These are phyloP conservation scores for Citeromyces matritensis DNA, from an alignment of 805 yeast species.

Conservation along the genomic window DNA sequence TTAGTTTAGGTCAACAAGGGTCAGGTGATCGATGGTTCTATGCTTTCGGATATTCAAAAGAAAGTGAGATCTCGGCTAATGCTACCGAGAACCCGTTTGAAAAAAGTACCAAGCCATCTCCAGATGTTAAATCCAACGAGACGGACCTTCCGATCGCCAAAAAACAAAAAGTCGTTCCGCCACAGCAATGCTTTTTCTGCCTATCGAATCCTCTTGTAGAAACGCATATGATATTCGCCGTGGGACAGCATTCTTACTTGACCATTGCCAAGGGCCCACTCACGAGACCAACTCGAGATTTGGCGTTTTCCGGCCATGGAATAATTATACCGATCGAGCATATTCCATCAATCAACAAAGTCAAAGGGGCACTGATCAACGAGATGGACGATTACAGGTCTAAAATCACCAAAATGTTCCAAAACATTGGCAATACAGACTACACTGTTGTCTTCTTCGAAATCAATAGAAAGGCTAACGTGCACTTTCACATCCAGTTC, in stretches of 20 bases:
- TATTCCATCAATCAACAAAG: slow-evolving; percentile 21
- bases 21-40: slow-evolving; percentile 55
- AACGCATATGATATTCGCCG: slow-evolving; percentile 66
- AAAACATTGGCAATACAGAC: slow-evolving; percentile 15
- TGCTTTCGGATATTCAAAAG: slow-evolving; percentile 32
- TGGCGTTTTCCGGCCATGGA: slow-evolving; percentile 66
- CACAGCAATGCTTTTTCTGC: slow-evolving; percentile 68
- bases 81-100: slow-evolving; percentile 16
- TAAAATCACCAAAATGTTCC: slow-evolving; percentile 34
- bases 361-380: slow-evolving; percentile 13
- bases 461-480: slow-evolving; percentile 43
- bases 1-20: slow-evolving; percentile 49
- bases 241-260: slow-evolving; percentile 50
- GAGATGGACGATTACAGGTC: slow-evolving; percentile 34
- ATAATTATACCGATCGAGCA: slow-evolving; percentile 72
- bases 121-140: slow-evolving; percentile 3
- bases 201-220: slow-evolving; percentile 66
- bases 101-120: slow-evolving; percentile 1
- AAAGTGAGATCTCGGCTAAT: slow-evolving; percentile 8
- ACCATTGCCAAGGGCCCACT: slow-evolving; percentile 84
- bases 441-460: slow-evolving; percentile 53
- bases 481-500: slow-evolving; percentile 70
- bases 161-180: slow-evolving; percentile 27
- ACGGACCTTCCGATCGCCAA: slow-evolving; percentile 6
- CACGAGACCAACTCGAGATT: slow-evolving; percentile 28